Base-by-base conservation (phyloP, 495 filamentous ascomycete species). In the Penicillium taxi region DNA sequence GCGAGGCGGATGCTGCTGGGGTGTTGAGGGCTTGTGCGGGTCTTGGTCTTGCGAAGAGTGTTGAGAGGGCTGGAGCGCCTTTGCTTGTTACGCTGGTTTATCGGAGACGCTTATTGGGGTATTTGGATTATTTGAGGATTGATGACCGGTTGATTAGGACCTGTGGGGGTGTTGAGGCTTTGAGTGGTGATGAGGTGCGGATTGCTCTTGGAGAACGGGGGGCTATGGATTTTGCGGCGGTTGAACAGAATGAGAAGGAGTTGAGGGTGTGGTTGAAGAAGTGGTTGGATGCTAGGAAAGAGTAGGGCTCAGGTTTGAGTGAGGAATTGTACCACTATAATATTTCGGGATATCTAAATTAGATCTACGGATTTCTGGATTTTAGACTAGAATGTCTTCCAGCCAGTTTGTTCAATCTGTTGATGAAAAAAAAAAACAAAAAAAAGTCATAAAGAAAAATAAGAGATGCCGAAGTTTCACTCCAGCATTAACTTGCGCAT, bases 61-160 rank as follows among this genome's bases (percentile, higher is more conserved):
- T 53, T 55, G 55, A 35, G 25, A 50, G 37, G n/a, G 55, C 66
- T 12, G 42, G 44, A 6, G 48, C 28, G 17, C 1, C 21, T n/a
- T 9, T 23, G 13, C 33, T 59, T 16, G 42, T 67, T 6, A 45
- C 74, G 3, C 9, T 44, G 22, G 13, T 66, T 18, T 69, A 66
- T 45, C 52, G 64, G 15, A 48, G 59, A 32, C 56, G 63, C 2
- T 44, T 82, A 33, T 37, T 35, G 23, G 54, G 53, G 37, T 54
- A 66, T 47, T 41, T 73, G 22, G 52, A 66, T 31, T 81, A 81
- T 48, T 41, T 84, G 49, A 56, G 52, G 7, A 38, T 68, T 34
- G 81, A 84, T 65, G 80, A 85, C 62, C 31, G 24, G 19, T 55
- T 81, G 51, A 75, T 84, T 33, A 37, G 50, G 37, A 53, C 50